Evolutionary conservation across 805 yeast species (phyloP).

Genomic region (Wickerhamomyces mucosus): DNA sequence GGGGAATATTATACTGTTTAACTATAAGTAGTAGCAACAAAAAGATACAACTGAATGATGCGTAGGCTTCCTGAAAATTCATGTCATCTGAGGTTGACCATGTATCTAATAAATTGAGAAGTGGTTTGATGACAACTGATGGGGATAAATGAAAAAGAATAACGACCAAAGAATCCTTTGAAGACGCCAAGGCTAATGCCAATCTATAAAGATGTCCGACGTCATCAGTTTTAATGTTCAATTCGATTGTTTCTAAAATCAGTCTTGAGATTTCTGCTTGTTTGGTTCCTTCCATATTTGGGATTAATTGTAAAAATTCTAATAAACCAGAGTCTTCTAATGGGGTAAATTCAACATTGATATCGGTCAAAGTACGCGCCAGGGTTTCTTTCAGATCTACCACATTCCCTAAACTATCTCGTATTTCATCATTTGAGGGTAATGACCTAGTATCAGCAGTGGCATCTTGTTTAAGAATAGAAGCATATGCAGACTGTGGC

Average conservation of each 20-base stretch:
- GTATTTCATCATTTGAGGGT: constrained; percentile 24
- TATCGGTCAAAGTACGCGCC: constrained; percentile 23
- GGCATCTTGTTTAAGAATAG: constrained; percentile 30
- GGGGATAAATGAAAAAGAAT: constrained; percentile 39
- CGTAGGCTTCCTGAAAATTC: constrained; percentile 55
- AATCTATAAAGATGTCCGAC: constrained; percentile 37
- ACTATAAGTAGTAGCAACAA: constrained; percentile 34
- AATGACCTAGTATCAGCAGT: constrained; percentile 25
- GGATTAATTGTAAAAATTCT: constrained; percentile 39
- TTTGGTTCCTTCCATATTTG: constrained; percentile 34
- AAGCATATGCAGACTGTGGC: constrained; percentile 23
- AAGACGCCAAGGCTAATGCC: constrained; percentile 39
- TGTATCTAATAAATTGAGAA: constrained; percentile 43
- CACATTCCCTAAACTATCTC: constrained; percentile 24
- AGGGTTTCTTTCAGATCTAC: constrained; percentile 22
- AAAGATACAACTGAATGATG: constrained; percentile 57
- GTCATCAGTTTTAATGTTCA: constrained; percentile 32
- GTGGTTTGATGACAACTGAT: constrained; percentile 28
- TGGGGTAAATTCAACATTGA: constrained; percentile 38
- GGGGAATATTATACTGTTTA: constrained; percentile 27
- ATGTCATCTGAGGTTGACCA: constrained; percentile 34
- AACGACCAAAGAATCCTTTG: constrained; percentile 31
- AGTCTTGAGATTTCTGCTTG: constrained; percentile 35
- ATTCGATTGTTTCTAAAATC: constrained; percentile 22
- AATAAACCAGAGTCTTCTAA: constrained; percentile 45